Conservation (phyloP, 108 stramenopile genomes). For the Nitzschia inconspicua region DNA sequence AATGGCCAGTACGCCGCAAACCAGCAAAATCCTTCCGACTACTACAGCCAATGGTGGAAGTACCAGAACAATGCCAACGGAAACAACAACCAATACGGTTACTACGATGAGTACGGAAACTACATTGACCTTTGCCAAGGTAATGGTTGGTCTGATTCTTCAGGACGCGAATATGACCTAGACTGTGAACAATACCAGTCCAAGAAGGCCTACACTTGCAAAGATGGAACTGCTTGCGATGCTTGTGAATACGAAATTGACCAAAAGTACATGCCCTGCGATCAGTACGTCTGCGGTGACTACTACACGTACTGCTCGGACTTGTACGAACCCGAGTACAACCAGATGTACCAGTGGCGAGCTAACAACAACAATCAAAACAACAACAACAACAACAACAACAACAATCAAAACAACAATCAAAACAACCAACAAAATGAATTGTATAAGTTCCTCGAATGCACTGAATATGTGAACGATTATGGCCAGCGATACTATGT, state of each 20-base stretch:
- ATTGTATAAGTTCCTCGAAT: constrained; percentile 22
- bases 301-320: constrained; percentile 34
- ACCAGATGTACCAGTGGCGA: not conserved
- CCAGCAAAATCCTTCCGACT: no score
- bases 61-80: not conserved
- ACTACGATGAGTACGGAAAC: constrained; percentile 3
- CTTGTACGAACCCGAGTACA: constrained; percentile 11
- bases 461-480: constrained; percentile 19
- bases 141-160: constrained; percentile 1
- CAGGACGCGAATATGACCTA: constrained; percentile 2
- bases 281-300: constrained; percentile 26
- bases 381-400: constrained; percentile 5
- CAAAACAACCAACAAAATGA: constrained; percentile 13
- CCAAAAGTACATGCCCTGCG: constrained; percentile 14
- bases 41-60: constrained; percentile 10
- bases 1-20: not conserved
- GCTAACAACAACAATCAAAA: not conserved
- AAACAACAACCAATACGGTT: constrained; percentile 2
- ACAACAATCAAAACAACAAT: constrained; percentile 5
- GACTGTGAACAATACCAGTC: not conserved
- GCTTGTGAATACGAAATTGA: constrained; percentile 16
- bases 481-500: constrained; percentile 50
- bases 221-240: constrained; percentile 20
- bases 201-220: constrained; percentile 7
- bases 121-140: constrained; percentile 3